phyloP scores from a whole-genome alignment of 2,329 filamentous ascomycete genomes.

The Calonectria pauciramosa region DNA sequence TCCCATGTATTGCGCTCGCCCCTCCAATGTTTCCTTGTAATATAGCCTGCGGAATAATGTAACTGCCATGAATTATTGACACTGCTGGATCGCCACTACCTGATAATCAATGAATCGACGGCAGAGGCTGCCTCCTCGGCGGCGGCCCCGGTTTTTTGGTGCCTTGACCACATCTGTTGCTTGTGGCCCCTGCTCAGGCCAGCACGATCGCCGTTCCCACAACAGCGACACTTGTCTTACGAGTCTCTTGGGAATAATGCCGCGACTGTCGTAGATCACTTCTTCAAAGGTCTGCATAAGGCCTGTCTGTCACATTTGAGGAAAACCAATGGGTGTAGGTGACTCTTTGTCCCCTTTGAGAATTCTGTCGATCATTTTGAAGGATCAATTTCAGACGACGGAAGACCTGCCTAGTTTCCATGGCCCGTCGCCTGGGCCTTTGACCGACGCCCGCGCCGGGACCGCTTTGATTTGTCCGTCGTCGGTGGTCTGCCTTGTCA shows the following conservation, averaged over 20 bases:
- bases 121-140: background rate
- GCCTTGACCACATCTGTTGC: slow-evolving; percentile 13
- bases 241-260: slow-evolving; percentile 5
- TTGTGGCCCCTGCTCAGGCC: background rate
- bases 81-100: background rate
- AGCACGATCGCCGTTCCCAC: background rate
- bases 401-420: background rate
- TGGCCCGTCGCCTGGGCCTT: slow-evolving; percentile 1
- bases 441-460: background rate
- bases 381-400: background rate
- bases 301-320: background rate
- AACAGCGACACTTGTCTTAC: slow-evolving; percentile 21
- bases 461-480: background rate
- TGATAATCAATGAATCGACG: background rate
- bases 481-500: slow-evolving; percentile 15
- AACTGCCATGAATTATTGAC: background rate
- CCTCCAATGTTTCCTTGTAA: slow-evolving; percentile 8
- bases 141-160: background rate
- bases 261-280: slow-evolving; percentile 8
- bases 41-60: background rate
- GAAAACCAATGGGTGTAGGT: background rate
- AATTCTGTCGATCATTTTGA: background rate
- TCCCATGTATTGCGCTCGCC: background rate
- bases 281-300: background rate
- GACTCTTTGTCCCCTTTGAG: background rate